Evolutionary conservation across 2,329 filamentous ascomycete genomes (phyloP), one percentile per base, ranked within the genome.

Genomic region (Aureobasidium sp.): DNA sequence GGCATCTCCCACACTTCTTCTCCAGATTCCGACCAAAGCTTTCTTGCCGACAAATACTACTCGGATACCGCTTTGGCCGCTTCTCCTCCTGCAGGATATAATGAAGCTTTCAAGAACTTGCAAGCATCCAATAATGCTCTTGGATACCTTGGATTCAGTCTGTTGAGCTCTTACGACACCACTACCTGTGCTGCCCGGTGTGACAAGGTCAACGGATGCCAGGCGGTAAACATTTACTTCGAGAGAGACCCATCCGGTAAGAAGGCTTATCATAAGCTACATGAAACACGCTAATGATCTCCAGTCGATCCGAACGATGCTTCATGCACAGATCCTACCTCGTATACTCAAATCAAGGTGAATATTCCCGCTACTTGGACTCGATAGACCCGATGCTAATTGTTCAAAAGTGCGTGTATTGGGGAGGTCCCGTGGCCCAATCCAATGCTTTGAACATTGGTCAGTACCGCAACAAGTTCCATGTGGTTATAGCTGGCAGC

Each of bases 401-500:
- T 5, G 37, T 39, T 39, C 16, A 5, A 21, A 21, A 63, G 39
- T 76, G 74, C 63, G 67, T 69, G 1, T 65, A 71, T 34, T 75
- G 71, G 67, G 73, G 74, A n/a, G 66, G 67, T 2, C 63, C 65
- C 2, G 62, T 75, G 54, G 59, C 62, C 21, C 55, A 63, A 5
- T 64, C 59, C 1, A 72, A 68, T 10, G 72, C 72, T 6, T 69
- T 57, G 27, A 76, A 75, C 64, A 47, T 34, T 4, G 74, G 73
- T 29, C 67, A 75, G 64, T 70, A 62, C 50, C 70, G 72, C 13
- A 65, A 63, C 30, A 50, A 67, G 25, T 71, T 78, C 72, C 66
- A 71, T 16, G 72, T 78, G 39, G 73, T 74, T 32, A 75, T 78
- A 48, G 71, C 75, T 15, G 77, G 72, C 29, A 76, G 73, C 39